phyloP scores from a whole-genome alignment of 768 basidiomycete species.

The Filobasidium floriforme region DNA sequence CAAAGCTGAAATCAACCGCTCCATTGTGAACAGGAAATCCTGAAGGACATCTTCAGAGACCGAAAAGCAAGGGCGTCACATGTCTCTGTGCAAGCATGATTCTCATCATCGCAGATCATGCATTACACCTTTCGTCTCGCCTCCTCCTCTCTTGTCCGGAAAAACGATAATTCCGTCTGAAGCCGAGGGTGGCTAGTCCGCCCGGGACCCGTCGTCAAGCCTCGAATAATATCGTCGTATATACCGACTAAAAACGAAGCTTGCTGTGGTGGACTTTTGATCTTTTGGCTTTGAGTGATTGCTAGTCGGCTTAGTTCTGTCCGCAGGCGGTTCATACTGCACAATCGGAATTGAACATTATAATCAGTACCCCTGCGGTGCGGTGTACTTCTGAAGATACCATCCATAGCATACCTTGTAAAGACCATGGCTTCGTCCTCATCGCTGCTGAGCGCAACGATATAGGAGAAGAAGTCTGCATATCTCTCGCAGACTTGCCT shows the following conservation, averaged over 20 bases:
- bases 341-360: neutral
- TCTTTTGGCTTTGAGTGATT: conserved; percentile 61
- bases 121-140: conserved; percentile 42
- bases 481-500: conserved; percentile 70
- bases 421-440: conserved; percentile 96
- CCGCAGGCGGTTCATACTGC: conserved; percentile 66
- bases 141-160: conserved; percentile 78
- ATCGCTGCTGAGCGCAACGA: conserved; percentile 70
- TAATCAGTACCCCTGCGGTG: neutral
- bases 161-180: conserved; percentile 77
- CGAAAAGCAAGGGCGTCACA: conserved; percentile 20
- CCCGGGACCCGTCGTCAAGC: conserved; percentile 52
- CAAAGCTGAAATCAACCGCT: conserved; percentile 22
- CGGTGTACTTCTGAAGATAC: neutral
- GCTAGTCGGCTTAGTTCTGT: conserved; percentile 75
- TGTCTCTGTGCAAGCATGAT: neutral
- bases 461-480: conserved; percentile 68
- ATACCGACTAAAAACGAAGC: conserved; percentile 64
- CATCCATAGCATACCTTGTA: conserved; percentile 57
- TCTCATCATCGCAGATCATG: neutral
- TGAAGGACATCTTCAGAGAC: conserved; percentile 42
- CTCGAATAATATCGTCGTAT: conserved; percentile 69
- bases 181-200: conserved; percentile 72
- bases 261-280: conserved; percentile 55
- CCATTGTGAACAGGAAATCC: conserved; percentile 29